Evolutionary conservation across 768 basidiomycete genomes (phyloP).

Genomic region (Boletus rex-veris): DNA sequence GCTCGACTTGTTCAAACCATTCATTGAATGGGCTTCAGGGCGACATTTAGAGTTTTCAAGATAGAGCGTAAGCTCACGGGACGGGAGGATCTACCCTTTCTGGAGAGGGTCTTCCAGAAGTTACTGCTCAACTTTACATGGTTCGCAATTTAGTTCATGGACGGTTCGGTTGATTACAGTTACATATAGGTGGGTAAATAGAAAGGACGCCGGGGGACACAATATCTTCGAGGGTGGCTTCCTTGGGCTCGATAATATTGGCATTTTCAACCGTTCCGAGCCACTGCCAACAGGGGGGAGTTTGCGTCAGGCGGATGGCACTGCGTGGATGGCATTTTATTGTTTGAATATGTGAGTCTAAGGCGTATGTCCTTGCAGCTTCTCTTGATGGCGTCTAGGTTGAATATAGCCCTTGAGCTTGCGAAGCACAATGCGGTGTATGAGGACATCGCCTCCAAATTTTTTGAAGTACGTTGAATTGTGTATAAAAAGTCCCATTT

Average conservation of each 20-base stretch:
- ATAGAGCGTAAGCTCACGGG: conserved; percentile 96
- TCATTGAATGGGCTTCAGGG: conserved; percentile 45
- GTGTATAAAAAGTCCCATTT: conserved; percentile 1
- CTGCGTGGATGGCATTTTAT: conserved; percentile 99
- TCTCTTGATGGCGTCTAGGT: conserved; percentile 43
- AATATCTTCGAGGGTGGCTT: conserved; percentile 99
- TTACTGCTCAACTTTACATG: conserved; percentile 95
- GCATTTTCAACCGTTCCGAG: conserved; percentile 96
- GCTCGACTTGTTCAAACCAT: not conserved
- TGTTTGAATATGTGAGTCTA: conserved; percentile 83
- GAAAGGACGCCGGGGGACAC: conserved; percentile 91
- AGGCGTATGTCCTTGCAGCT: not conserved
- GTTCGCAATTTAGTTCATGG: conserved; percentile 37
- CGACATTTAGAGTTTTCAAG: conserved; percentile 98
- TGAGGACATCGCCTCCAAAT: conserved; percentile 99
- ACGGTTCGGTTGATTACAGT: not conserved
- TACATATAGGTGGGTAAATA: conserved; percentile 86
- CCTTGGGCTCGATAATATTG: conserved; percentile 96
- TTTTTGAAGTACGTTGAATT: conserved; percentile 64
- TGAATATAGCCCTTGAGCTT: conserved; percentile 95
- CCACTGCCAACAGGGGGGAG: conserved; percentile 92
- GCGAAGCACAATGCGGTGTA: conserved; percentile 98
- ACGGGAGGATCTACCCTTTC: conserved; percentile 82
- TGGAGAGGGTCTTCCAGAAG: conserved; percentile 99
- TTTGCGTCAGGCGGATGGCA: conserved; percentile 96